Percentiles rank a stretch among this genome's conserved stretches.
phyloP scores from a whole-genome alignment of 805 yeast species.

The Maudiozyma turicensis region DNA sequence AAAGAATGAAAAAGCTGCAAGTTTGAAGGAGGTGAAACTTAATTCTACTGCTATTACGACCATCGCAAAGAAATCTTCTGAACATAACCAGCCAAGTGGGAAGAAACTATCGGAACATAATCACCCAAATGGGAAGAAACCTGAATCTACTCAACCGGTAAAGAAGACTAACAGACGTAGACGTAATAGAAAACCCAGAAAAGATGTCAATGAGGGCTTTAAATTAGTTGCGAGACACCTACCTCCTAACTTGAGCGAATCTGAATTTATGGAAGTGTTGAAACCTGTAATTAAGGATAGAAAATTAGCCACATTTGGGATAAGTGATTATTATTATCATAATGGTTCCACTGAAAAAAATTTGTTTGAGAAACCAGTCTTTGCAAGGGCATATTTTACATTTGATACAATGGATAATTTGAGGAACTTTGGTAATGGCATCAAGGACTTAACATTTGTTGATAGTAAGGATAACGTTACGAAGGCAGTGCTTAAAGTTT shows the following conservation, averaged over 20 bases:
- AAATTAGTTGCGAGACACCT: slow-evolving; percentile 34
- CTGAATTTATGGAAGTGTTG: slow-evolving; percentile 21
- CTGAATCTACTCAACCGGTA: neutral
- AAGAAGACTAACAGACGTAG: neutral
- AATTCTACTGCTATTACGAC: neutral
- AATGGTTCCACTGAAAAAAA: slow-evolving; percentile 23
- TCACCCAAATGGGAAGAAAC: neutral
- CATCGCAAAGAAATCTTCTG: neutral
- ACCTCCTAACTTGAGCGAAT: slow-evolving; percentile 35
- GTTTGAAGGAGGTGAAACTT: neutral
- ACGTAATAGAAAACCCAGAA: slow-evolving; percentile 1
- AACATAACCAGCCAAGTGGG: neutral
- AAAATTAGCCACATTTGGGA: slow-evolving; percentile 20
- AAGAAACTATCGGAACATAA: neutral
- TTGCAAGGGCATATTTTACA: slow-evolving; percentile 36
- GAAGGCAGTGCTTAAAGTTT: slow-evolving; percentile 11
- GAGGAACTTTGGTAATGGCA: slow-evolving; percentile 24
- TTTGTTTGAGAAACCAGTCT: slow-evolving; percentile 31
- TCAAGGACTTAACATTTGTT: slow-evolving; percentile 27
- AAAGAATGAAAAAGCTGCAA: neutral
- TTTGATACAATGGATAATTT: slow-evolving; percentile 28
- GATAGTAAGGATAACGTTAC: slow-evolving; percentile 21
- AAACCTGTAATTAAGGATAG: slow-evolving; percentile 13
- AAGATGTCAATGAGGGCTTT: slow-evolving; percentile 6
- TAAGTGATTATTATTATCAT: slow-evolving; percentile 25